These are phyloP conservation scores for Rachicladosporium sp. DNA, from an alignment of 2,329 filamentous ascomycete genomes.

Conservation along the genomic window DNA sequence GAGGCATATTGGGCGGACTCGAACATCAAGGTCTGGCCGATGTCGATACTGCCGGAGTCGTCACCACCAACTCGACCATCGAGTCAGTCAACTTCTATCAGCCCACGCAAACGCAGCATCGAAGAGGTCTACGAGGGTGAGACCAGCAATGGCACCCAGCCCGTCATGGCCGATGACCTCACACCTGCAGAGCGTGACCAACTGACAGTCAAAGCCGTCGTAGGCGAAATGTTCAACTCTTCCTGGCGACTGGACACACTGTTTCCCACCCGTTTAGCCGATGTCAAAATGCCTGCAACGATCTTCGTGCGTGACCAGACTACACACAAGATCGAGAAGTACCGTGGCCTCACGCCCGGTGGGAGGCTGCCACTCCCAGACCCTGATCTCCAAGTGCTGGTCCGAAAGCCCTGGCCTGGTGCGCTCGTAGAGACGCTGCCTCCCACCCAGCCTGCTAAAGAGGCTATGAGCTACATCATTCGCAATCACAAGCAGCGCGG, in stretches of 20 bases:
- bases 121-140: constrained; percentile 23
- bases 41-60: constrained; percentile 42
- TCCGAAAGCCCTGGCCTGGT: constrained; percentile 69
- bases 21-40: constrained; percentile 72
- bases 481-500: constrained; percentile 65
- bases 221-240: constrained; percentile 70
- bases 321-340: constrained; percentile 54
- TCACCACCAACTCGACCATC: neutral
- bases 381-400: constrained; percentile 58
- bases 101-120: constrained; percentile 24
- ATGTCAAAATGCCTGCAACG: constrained; percentile 55
- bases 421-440: constrained; percentile 55
- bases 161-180: constrained; percentile 29
- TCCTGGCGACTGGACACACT: constrained; percentile 62
- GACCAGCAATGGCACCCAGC: constrained; percentile 10
- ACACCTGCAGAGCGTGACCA: constrained; percentile 27
- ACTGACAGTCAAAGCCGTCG: constrained; percentile 42
- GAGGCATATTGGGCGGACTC: constrained; percentile 62
- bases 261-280: constrained; percentile 50
- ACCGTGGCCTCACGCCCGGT: constrained; percentile 55
- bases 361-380: constrained; percentile 29
- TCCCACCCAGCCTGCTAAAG: constrained; percentile 49
- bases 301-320: constrained; percentile 54
- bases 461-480: constrained; percentile 76
- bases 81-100: constrained; percentile 7